Evolutionary conservation across 495 filamentous ascomycete genomes (phyloP).

Genomic region (Bryoglossum gracile): DNA sequence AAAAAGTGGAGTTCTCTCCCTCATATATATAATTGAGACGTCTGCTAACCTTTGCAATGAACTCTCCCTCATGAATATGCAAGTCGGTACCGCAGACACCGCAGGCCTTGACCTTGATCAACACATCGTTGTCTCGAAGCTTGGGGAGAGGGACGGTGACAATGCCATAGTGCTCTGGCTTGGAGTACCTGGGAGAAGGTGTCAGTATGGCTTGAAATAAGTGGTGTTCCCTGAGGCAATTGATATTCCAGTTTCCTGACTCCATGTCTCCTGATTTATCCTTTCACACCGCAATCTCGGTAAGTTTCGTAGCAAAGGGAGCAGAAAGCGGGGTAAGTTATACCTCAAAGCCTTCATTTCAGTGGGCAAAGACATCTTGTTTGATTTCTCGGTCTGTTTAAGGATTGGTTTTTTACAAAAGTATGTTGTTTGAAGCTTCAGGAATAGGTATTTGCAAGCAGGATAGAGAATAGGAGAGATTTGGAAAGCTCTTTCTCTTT

Average conservation of each 20-base stretch:
- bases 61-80: constrained; percentile 61
- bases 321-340: constrained; percentile 22
- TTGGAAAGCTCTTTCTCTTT: background rate
- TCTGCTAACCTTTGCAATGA: constrained; percentile 47
- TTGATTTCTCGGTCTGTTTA: constrained; percentile 4
- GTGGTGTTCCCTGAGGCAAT: too few relatives aligned
- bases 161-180: constrained; percentile 50
- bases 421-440: too few relatives aligned
- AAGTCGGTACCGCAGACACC: constrained; percentile 50
- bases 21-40: constrained; percentile 15
- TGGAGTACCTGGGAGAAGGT: constrained; percentile 44
- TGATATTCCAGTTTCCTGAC: too few relatives aligned
- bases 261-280: background rate
- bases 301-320: constrained; percentile 1
- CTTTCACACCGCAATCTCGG: background rate
- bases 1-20: constrained; percentile 4
- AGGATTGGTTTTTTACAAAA: background rate
- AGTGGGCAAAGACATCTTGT: constrained; percentile 36
- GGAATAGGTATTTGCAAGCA: too few relatives aligned
- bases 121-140: constrained; percentile 21
- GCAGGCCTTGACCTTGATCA: constrained; percentile 57
- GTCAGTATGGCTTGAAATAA: too few relatives aligned
- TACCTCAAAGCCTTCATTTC: constrained; percentile 56
- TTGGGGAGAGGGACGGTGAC: constrained; percentile 54
- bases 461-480: too few relatives aligned